Percentiles rank a stretch among this genome's conserved stretches.
Conservation (phyloP, 164 flowering plant species). For the Chimonanthus salicifolius region DNA sequence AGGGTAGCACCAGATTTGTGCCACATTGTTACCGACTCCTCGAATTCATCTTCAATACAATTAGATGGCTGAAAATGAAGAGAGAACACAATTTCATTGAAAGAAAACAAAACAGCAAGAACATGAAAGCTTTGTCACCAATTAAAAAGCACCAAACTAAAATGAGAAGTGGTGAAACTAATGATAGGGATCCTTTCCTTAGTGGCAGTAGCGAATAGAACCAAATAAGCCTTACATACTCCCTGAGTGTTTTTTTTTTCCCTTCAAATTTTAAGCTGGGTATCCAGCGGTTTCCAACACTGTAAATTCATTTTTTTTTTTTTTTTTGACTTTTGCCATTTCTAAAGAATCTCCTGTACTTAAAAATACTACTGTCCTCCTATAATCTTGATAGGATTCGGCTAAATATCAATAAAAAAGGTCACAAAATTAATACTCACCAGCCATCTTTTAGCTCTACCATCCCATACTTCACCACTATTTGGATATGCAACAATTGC, state of each 20-base stretch:
- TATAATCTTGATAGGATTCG: background rate
- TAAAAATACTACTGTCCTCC: too few relatives aligned
- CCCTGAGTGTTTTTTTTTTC: too few relatives aligned
- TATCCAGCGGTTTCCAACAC: too few relatives aligned
- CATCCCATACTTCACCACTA: conserved; percentile 90
- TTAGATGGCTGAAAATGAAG: conserved; percentile 48
- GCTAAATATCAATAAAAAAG: background rate
- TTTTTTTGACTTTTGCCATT: too few relatives aligned
- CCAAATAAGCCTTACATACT: too few relatives aligned
- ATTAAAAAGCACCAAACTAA: background rate
- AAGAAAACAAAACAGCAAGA: background rate
- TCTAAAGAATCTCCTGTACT: too few relatives aligned
- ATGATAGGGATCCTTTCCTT: too few relatives aligned
- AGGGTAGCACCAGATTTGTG: conserved; percentile 70
- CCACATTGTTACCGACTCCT: conserved; percentile 54
- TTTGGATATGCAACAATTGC: conserved; percentile 75
- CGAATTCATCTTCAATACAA: conserved; percentile 57
- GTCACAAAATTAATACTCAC: conserved; percentile 33
- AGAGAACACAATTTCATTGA: background rate
- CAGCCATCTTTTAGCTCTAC: conserved; percentile 79
- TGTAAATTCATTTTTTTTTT: too few relatives aligned
- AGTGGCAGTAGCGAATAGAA: too few relatives aligned
- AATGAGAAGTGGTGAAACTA: background rate
- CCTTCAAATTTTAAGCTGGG: too few relatives aligned
- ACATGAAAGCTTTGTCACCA: background rate